phyloP scores from a whole-genome alignment of 176 grass and related monocot genomes.

The Olyra latifolia region DNA sequence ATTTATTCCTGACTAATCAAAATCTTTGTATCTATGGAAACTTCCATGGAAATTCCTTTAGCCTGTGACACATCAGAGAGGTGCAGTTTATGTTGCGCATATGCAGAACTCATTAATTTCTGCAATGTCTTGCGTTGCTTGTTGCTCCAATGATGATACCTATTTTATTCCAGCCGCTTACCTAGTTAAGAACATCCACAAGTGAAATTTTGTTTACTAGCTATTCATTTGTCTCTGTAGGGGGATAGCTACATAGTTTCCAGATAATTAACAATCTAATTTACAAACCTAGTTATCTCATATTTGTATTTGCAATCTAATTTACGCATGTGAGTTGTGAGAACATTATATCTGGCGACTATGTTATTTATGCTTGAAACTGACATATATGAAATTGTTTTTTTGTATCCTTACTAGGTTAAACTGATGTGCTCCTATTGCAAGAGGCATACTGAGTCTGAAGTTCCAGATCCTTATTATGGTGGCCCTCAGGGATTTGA shows the following conservation, averaged over 20 bases:
- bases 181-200: neutral
- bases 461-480: conserved; percentile 99
- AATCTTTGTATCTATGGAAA: conserved; percentile 7
- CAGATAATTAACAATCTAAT: conserved; percentile 1
- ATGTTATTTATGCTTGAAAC: conserved; percentile 1
- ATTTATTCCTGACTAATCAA: conserved; percentile 11
- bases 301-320: conserved; percentile 17
- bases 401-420: conserved; percentile 44
- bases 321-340: neutral
- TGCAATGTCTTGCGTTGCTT: neutral
- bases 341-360: neutral
- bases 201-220: neutral
- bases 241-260: neutral
- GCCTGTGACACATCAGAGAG: neutral
- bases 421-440: conserved; percentile 98
- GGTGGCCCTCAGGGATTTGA: conserved; percentile 92
- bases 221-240: neutral
- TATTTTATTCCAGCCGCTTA: conserved; percentile 6
- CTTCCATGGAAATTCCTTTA: conserved; percentile 19
- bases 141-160: neutral
- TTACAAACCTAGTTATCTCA: neutral
- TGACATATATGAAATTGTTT: neutral
- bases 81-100: neutral
- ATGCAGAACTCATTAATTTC: neutral
- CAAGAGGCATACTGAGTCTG: conserved; percentile 71